These are phyloP conservation scores for Dendrobium huoshanense DNA, from an alignment of 106 monocot genomes.

Conservation along the genomic window DNA sequence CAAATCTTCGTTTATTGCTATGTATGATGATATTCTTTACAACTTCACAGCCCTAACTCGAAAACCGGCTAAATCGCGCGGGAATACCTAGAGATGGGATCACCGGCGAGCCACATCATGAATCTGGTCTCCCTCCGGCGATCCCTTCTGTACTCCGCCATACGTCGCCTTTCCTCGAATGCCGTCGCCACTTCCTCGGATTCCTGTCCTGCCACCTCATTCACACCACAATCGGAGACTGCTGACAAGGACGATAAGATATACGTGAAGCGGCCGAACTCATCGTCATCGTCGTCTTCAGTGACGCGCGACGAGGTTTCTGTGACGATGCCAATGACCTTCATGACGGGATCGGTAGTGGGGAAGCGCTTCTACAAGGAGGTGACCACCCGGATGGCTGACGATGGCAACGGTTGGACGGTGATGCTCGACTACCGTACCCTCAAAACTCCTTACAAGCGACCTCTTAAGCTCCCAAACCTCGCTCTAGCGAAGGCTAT, in stretches of 20 bases:
- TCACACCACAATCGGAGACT: neutral
- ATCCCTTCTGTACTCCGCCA: neutral
- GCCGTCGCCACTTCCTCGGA: neutral
- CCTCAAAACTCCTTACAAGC: conserved; percentile 79
- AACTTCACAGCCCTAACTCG: too few species aligned
- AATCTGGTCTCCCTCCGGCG: neutral
- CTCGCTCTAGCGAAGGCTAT: conserved; percentile 80
- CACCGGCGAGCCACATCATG: neutral
- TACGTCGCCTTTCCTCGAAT: neutral
- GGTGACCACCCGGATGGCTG: conserved; percentile 65
- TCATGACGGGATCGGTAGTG: conserved; percentile 82
- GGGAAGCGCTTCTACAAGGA: conserved; percentile 94
- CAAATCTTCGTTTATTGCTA: too few species aligned
- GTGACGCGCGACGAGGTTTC: conserved; percentile 58
- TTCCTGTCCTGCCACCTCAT: neutral
- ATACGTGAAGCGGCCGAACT: conserved; percentile 3
- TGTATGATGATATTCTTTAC: too few species aligned
- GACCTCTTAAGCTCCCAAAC: conserved; percentile 69
- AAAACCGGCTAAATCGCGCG: too few species aligned
- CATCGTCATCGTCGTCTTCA: conserved; percentile 2
- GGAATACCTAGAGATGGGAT: neutral
- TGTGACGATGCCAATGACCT: conserved; percentile 83
- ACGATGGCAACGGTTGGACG: conserved; percentile 94
- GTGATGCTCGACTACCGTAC: conserved; percentile 98
- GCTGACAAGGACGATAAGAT: conserved; percentile 3